Conservation (phyloP, 2,329 filamentous ascomycete species). For the Penicillium sp. region DNA sequence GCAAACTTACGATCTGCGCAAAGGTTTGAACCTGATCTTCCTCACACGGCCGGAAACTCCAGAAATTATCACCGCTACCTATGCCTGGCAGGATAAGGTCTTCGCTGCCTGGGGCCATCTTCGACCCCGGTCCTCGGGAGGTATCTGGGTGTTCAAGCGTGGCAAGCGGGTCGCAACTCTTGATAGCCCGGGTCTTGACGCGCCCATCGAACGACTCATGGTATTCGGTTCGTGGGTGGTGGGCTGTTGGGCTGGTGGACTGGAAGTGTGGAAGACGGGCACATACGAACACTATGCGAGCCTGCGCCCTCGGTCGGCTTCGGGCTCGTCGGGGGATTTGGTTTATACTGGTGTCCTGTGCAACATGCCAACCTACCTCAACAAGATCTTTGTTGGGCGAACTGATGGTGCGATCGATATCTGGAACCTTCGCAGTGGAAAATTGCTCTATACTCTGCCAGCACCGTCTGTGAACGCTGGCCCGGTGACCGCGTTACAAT, state of each 20-base stretch:
- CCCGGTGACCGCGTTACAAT: slow-evolving; percentile 82
- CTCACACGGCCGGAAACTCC: slow-evolving; percentile 90
- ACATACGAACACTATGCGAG: slow-evolving; percentile 91
- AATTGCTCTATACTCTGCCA: slow-evolving; percentile 86
- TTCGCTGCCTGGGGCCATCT: slow-evolving; percentile 85
- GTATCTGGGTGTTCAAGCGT: slow-evolving; percentile 89
- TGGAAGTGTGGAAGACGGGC: slow-evolving; percentile 87
- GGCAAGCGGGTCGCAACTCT: slow-evolving; percentile 83
- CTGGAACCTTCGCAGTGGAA: slow-evolving; percentile 93
- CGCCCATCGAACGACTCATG: slow-evolving; percentile 76
- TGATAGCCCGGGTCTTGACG: slow-evolving; percentile 66
- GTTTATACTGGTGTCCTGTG: slow-evolving; percentile 77
- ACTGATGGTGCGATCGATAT: slow-evolving; percentile 91
- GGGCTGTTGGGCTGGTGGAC: slow-evolving; percentile 71
- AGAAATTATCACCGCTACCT: slow-evolving; percentile 79
- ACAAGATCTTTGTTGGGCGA: slow-evolving; percentile 91
- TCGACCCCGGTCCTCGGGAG: slow-evolving; percentile 51
- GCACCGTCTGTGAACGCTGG: slow-evolving; percentile 74
- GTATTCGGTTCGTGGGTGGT: slow-evolving; percentile 92
- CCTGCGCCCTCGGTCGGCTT: slow-evolving; percentile 63
- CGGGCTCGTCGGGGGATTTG: slow-evolving; percentile 62
- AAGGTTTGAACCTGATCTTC: slow-evolving; percentile 89
- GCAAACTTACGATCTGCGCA: slow-evolving; percentile 93
- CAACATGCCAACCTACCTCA: slow-evolving; percentile 92
- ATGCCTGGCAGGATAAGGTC: slow-evolving; percentile 83